Evolutionary conservation across 2,329 filamentous ascomycete species (phyloP).

Genomic region (Neocucurbitaria cava): DNA sequence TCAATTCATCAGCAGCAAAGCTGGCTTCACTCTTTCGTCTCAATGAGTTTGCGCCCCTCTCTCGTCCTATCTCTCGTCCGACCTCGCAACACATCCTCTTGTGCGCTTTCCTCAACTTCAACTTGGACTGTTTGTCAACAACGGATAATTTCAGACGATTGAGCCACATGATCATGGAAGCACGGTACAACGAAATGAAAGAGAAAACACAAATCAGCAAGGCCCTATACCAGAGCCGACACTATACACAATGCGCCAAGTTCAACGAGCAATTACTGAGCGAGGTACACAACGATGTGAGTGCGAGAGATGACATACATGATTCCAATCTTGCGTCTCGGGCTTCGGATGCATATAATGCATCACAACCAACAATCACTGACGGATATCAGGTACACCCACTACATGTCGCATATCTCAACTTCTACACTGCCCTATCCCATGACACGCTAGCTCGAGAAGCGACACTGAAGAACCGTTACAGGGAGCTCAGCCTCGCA

Average conservation of each 20-base stretch:
- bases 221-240: constrained; percentile 40
- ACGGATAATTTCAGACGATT: constrained; percentile 1
- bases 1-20: neutral
- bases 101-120: constrained; percentile 8
- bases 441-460: constrained; percentile 47
- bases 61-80: constrained; percentile 8
- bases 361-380: neutral
- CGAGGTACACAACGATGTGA: constrained; percentile 31
- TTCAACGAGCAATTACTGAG: constrained; percentile 32
- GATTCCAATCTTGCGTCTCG: neutral
- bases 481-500: constrained; percentile 39
- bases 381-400: constrained; percentile 37
- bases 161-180: constrained; percentile 21
- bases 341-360: too few species aligned
- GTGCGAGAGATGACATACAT: neutral
- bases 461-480: constrained; percentile 40
- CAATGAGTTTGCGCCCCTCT: constrained; percentile 5
- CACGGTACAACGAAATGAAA: constrained; percentile 28
- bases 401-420: constrained; percentile 42
- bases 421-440: constrained; percentile 48
- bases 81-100: constrained; percentile 1
- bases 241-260: constrained; percentile 46
- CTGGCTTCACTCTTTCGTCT: constrained; percentile 15
- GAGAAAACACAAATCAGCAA: constrained; percentile 39
- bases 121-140: constrained; percentile 7